A percentile compares a stretch with the other conserved stretches of the same genome.
These are phyloP conservation scores for Datisca glomerata DNA, from an alignment of 306 rosid genomes.

Conservation along the genomic window DNA sequence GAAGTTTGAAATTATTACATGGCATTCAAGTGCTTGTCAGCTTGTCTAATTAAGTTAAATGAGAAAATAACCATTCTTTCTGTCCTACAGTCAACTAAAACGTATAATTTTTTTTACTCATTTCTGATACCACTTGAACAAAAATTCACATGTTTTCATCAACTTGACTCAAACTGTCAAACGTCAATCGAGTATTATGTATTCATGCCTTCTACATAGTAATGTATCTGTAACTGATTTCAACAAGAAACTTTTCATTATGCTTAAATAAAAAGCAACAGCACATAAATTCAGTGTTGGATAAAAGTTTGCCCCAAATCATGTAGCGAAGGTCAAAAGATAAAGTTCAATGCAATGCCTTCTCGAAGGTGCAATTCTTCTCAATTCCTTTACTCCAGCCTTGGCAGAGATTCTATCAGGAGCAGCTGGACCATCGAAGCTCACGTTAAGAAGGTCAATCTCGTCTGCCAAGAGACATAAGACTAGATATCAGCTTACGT, in stretches of 20 bases:
- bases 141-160: too few relatives aligned
- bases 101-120: not conserved
- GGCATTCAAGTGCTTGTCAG: too few relatives aligned
- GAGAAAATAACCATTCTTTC: too few relatives aligned
- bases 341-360: slow-evolving; percentile 21
- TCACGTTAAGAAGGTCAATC: slow-evolving; percentile 86
- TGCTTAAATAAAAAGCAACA: not conserved
- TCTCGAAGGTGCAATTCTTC: slow-evolving; percentile 71
- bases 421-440: slow-evolving; percentile 73
- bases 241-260: too few relatives aligned
- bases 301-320: not conserved
- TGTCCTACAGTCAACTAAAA: too few relatives aligned
- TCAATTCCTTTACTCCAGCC: slow-evolving; percentile 66
- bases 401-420: slow-evolving; percentile 83
- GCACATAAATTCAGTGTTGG: not conserved
- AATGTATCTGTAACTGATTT: too few relatives aligned
- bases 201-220: not conserved
- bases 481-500: slow-evolving; percentile 16
- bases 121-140: not conserved
- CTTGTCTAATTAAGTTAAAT: too few relatives aligned
- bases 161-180: not conserved
- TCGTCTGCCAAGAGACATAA: slow-evolving; percentile 46
- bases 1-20: too few relatives aligned
- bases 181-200: not conserved
- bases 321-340: too few relatives aligned